Base-by-base conservation (phyloP, 371 early-diverging fungal genomes). In the Rhizopus arrhizus region DNA sequence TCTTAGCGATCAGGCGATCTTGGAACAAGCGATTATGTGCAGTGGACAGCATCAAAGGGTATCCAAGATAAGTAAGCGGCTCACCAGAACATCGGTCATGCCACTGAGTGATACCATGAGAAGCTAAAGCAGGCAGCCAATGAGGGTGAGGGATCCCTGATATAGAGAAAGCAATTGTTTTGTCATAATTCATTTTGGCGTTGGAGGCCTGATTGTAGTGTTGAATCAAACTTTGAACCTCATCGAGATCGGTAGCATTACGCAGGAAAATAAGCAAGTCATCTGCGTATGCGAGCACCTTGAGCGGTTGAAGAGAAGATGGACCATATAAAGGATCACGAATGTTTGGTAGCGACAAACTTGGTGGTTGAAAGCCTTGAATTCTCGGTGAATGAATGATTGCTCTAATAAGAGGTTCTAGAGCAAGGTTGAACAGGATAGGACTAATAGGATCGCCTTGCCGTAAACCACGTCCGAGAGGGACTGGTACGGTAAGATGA, bases 361-460 rank as follows among this genome's bases (percentile, higher is more conserved):
- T 34, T 31, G 38, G 52, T 2, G 22, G 11, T 28, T 3, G 22
- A 7, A 22, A 4, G 10, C 52, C 53, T n/a, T 33, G 45, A 4
- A 35, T 15, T 4, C 13, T 5, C 8, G 9, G 8, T 5, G 8
- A 9, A n/a, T 11, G 5, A 5, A 1, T 13, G 0, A 57, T 12
- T 3, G 36, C 13, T 1, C 36, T n/a, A 1, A 64, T 5, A 4
- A 58, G 41, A 3, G 55, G 52, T 15, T 61, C 61, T 28, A 66
- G 40, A 41, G 56, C 38, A 12, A 66, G 38, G 22, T 66, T 66
- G 53, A 45, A 66, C 3, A 66, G 56, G 29, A 65, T 47, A 10
- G 56, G 52, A 12, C 42, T 53, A 4, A 65, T 40, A 7, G 61
- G 66, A 22, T 61, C 61, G 16, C 61, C 61, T 53, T 65, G 66